These are phyloP conservation scores for Penicillium macrosclerotiorum DNA, from an alignment of 495 filamentous ascomycete species.

Conservation along the genomic window DNA sequence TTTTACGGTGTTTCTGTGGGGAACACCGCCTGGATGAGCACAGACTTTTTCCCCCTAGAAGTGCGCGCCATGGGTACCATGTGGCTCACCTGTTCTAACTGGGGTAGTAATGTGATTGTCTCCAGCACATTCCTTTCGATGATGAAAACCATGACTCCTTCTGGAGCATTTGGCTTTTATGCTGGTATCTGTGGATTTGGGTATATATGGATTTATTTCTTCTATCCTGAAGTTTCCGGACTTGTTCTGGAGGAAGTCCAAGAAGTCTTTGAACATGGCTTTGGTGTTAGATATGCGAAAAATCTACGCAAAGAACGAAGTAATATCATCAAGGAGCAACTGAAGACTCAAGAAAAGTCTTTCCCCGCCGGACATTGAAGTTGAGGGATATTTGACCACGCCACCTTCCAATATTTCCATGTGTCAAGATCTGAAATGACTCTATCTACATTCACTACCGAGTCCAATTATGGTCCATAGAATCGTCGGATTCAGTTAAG, in stretches of 20 bases:
- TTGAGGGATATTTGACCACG: no score
- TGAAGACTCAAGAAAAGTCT: no score
- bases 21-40: slow-evolving; percentile 50
- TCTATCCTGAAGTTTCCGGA: slow-evolving; percentile 50
- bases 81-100: slow-evolving; percentile 50
- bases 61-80: slow-evolving; percentile 53
- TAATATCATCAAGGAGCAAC: no score
- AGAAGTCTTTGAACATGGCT: slow-evolving; percentile 48
- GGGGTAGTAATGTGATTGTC: slow-evolving; percentile 53
- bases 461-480: no score
- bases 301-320: slow-evolving; percentile 33
- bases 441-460: no score
- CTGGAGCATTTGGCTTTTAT: slow-evolving; percentile 54
- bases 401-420: no score
- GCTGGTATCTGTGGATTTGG: slow-evolving; percentile 47
- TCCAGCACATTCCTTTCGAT: slow-evolving; percentile 51
- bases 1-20: slow-evolving; percentile 48
- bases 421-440: no score
- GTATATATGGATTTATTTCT: slow-evolving; percentile 47
- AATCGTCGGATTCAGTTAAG: no score
- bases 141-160: slow-evolving; percentile 47
- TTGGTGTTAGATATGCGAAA: slow-evolving; percentile 42
- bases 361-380: no score
- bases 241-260: slow-evolving; percentile 49
- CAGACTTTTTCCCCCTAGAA: slow-evolving; percentile 54